These are phyloP conservation scores for Ceratobasidium sp. DNA, from an alignment of 1,284 basidiomycete genomes.

Conservation along the genomic window DNA sequence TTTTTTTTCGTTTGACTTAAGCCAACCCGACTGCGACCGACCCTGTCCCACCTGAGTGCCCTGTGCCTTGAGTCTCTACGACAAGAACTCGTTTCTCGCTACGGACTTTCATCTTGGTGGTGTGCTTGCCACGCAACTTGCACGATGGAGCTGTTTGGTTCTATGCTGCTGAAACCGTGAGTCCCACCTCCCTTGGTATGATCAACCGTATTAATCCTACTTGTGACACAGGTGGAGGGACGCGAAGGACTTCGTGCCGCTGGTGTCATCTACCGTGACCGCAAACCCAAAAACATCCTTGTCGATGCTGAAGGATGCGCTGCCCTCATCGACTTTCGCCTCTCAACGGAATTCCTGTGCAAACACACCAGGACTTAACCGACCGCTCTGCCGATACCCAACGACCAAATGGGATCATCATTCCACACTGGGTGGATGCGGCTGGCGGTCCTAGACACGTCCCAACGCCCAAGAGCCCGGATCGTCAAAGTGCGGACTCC, in stretches of 20 bases:
- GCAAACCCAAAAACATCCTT: constrained; percentile 94
- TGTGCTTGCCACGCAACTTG: constrained; percentile 94
- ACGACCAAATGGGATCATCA: constrained; percentile 53
- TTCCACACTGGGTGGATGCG: constrained; percentile 73
- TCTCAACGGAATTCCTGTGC: constrained; percentile 84
- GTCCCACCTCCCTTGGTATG: constrained; percentile 15
- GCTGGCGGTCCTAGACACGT: constrained; percentile 31
- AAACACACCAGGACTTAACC: constrained; percentile 46
- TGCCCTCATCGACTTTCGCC: constrained; percentile 93
- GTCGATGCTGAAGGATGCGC: constrained; percentile 93
- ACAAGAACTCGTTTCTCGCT: constrained; percentile 89
- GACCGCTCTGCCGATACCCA: constrained; percentile 64
- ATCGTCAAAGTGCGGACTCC: constrained; percentile 53
- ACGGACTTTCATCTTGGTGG: constrained; percentile 97
- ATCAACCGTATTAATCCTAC: background rate
- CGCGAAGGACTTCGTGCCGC: constrained; percentile 70
- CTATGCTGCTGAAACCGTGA: constrained; percentile 89
- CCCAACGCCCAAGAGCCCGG: constrained; percentile 33
- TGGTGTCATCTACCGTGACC: constrained; percentile 87
- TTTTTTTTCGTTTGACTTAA: too few relatives aligned
- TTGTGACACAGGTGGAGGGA: constrained; percentile 27
- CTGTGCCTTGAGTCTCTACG: constrained; percentile 97
- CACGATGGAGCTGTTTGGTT: constrained; percentile 94
- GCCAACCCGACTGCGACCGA: too few relatives aligned
- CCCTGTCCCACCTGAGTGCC: too few relatives aligned